These are phyloP conservation scores for Pyrenochaeta sp. DNA, from an alignment of 2,329 filamentous ascomycete genomes.

Conservation along the genomic window DNA sequence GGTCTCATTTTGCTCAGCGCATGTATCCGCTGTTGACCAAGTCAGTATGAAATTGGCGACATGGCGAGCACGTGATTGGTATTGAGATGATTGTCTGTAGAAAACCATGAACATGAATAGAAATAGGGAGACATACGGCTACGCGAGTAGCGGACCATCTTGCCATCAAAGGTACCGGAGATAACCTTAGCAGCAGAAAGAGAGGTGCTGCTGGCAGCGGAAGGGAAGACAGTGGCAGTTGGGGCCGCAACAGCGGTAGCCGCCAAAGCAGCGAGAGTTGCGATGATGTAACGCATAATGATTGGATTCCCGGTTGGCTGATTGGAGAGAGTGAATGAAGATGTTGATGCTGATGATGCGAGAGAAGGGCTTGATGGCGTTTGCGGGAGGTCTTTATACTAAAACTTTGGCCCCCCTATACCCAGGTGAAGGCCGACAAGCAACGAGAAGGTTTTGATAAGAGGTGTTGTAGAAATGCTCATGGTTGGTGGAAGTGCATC, in stretches of 20 bases:
- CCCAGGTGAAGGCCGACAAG: no score
- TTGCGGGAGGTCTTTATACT: neutral
- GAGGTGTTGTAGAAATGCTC: no score
- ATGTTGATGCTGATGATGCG: conserved; percentile 1
- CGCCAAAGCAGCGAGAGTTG: conserved; percentile 12
- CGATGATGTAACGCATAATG: conserved; percentile 20
- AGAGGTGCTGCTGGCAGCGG: conserved; percentile 7
- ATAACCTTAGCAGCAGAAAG: conserved; percentile 10
- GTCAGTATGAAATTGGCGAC: neutral
- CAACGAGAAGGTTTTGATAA: no score
- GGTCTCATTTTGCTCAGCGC: conserved; percentile 16
- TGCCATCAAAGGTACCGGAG: conserved; percentile 17
- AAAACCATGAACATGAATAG: neutral
- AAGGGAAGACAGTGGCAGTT: conserved; percentile 17
- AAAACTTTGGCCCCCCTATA: neutral
- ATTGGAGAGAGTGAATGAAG: neutral
- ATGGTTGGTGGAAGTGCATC: neutral
- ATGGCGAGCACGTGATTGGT: neutral
- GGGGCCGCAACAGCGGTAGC: conserved; percentile 16
- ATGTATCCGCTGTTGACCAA: conserved; percentile 12
- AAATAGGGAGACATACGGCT: conserved; percentile 2
- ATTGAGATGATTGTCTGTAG: no score
- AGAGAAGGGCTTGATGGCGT: neutral
- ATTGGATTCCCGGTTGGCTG: neutral
- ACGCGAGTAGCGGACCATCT: conserved; percentile 20